Percentiles rank a stretch among this genome's conserved stretches.
Conservation (phyloP, 306 rosid genomes). For the Hippophae gyantsensis region DNA sequence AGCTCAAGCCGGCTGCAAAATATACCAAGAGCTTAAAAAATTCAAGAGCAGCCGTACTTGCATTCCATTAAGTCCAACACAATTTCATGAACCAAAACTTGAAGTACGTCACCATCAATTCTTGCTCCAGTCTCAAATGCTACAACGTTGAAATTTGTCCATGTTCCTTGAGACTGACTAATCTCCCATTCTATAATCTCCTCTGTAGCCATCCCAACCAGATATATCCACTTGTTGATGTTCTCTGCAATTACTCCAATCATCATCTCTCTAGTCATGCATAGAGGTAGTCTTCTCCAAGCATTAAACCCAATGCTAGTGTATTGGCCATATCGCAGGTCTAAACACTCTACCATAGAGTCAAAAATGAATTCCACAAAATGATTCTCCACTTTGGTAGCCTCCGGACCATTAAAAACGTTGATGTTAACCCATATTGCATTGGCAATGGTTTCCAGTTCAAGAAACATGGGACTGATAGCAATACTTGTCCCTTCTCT, state of each 20-base stretch:
- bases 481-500: constrained; percentile 30
- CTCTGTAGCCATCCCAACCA: constrained; percentile 53
- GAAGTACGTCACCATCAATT: constrained; percentile 47
- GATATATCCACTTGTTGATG: constrained; percentile 44
- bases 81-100: constrained; percentile 52
- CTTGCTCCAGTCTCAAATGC: constrained; percentile 61
- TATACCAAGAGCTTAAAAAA: too few relatives aligned
- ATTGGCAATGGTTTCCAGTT: constrained; percentile 34
- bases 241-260: constrained; percentile 41
- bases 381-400: constrained; percentile 30
- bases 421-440: constrained; percentile 26
- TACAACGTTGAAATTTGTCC: constrained; percentile 61
- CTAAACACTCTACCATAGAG: constrained; percentile 54
- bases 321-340: constrained; percentile 35
- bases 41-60: background rate
- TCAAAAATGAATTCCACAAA: constrained; percentile 50
- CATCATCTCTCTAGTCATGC: constrained; percentile 27
- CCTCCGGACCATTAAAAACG: constrained; percentile 14
- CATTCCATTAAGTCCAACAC: constrained; percentile 40
- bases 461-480: constrained; percentile 29
- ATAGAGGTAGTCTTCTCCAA: constrained; percentile 32
- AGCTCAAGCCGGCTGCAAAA: too few relatives aligned
- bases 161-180: constrained; percentile 63
- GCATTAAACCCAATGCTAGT: constrained; percentile 37
- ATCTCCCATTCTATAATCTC: constrained; percentile 81